These are phyloP conservation scores for Pseudogymnoascus sp. DNA, from an alignment of 2,329 filamentous ascomycete species.

Conservation along the genomic window DNA sequence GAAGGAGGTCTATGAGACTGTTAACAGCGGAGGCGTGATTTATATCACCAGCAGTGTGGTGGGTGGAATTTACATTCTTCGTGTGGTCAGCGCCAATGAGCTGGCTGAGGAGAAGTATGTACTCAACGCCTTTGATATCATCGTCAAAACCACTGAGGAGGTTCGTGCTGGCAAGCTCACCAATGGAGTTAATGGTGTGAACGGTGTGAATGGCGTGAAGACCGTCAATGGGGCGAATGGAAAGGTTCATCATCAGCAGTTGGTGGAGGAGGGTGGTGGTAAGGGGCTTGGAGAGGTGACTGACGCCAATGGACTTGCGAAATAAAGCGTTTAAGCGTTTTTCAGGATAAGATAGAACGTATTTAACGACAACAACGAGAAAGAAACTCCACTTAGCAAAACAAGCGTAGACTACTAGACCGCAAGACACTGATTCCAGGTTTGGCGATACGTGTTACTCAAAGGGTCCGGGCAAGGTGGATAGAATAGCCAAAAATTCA, in stretches of 20 bases:
- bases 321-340: neutral
- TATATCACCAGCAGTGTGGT: slow-evolving; percentile 76
- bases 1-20: slow-evolving; percentile 64
- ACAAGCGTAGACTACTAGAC: neutral
- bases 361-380: neutral
- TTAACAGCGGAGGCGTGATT: slow-evolving; percentile 69
- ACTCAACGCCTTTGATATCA: slow-evolving; percentile 62
- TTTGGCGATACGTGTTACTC: neutral
- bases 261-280: neutral
- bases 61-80: slow-evolving; percentile 67
- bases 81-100: slow-evolving; percentile 68
- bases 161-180: slow-evolving; percentile 18
- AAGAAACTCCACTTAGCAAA: neutral
- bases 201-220: slow-evolving; percentile 13
- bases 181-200: neutral
- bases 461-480: neutral
- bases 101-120: slow-evolving; percentile 67
- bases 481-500: slow-evolving; percentile 1
- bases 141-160: slow-evolving; percentile 43
- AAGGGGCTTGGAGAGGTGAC: slow-evolving; percentile 2
- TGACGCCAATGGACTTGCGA: neutral
- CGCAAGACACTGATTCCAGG: neutral
- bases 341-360: neutral
- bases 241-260: slow-evolving; percentile 1
- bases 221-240: neutral